A percentile compares a stretch with the other conserved stretches of the same genome.
Evolutionary conservation across 768 basidiomycete genomes (phyloP).

Genomic region (Suillus hirtellus): DNA sequence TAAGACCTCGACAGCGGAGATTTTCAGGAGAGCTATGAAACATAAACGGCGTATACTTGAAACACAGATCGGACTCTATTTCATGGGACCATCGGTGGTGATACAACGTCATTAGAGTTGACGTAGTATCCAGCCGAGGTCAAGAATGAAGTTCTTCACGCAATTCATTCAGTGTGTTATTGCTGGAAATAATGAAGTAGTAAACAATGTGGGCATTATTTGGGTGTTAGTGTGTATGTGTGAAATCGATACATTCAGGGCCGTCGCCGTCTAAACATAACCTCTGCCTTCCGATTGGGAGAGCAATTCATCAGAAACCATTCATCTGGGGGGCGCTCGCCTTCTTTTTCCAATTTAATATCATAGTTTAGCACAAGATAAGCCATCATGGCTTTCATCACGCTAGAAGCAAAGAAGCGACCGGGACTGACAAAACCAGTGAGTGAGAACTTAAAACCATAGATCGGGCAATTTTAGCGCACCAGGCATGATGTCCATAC

Average conservation of each 20-base stretch:
- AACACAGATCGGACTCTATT: background rate
- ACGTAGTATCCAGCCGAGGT: background rate
- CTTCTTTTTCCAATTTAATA: conserved; percentile 35
- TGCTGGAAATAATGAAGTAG: conserved; percentile 12
- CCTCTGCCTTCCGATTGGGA: conserved; percentile 37
- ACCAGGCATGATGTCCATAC: conserved; percentile 37
- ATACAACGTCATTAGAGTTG: background rate
- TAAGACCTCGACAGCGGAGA: background rate
- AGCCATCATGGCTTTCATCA: conserved; percentile 43
- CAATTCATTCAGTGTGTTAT: background rate
- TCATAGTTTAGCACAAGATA: conserved; percentile 43
- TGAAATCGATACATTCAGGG: conserved; percentile 12
- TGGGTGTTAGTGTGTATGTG: conserved; percentile 12
- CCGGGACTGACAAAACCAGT: conserved; percentile 36
- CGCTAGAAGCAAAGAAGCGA: conserved; percentile 41
- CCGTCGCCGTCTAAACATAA: conserved; percentile 38
- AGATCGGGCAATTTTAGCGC: conserved; percentile 14
- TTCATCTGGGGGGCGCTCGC: conserved; percentile 35
- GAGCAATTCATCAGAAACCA: conserved; percentile 37
- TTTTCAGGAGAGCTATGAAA: background rate
- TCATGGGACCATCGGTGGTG: background rate
- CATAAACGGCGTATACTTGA: background rate
- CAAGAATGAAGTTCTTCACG: conserved; percentile 7
- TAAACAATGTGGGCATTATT: conserved; percentile 15
- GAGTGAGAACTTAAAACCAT: conserved; percentile 7